Evolutionary conservation across 1,139 yeast species (phyloP).

Genomic region (Geotrichum phurueaensis): DNA sequence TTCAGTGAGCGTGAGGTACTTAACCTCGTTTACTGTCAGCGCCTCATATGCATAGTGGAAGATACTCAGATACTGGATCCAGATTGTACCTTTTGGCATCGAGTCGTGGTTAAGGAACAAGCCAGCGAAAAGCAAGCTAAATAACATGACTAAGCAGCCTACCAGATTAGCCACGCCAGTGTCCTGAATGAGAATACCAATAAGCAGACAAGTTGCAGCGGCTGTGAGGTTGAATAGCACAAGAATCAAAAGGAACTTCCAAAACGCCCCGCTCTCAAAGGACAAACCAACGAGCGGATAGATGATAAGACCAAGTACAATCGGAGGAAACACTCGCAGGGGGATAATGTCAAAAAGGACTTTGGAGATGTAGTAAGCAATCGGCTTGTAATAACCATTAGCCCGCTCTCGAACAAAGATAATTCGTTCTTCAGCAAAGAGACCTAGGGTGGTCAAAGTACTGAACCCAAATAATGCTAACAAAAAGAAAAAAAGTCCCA

Average conservation of each 20-base stretch:
- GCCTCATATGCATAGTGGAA: conserved; percentile 97
- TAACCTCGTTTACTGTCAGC: conserved; percentile 87
- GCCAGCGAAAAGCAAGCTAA: conserved; percentile 88
- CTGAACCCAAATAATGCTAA: conserved; percentile 91
- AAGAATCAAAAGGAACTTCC: conserved; percentile 61
- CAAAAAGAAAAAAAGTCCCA: conserved; percentile 86
- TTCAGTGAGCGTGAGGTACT: conserved; percentile 74
- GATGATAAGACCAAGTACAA: conserved; percentile 72
- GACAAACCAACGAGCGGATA: conserved; percentile 89
- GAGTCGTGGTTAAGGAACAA: conserved; percentile 78
- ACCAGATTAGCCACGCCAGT: conserved; percentile 91
- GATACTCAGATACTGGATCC: conserved; percentile 79
- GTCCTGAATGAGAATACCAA: conserved; percentile 80
- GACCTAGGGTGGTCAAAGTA: conserved; percentile 81
- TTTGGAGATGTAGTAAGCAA: conserved; percentile 78
- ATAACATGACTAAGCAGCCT: conserved; percentile 75
- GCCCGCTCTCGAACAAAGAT: conserved; percentile 90
- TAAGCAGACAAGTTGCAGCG: conserved; percentile 74
- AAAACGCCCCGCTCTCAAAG: conserved; percentile 70
- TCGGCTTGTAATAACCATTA: conserved; percentile 84
- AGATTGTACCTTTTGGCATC: conserved; percentile 62
- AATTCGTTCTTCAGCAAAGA: conserved; percentile 81
- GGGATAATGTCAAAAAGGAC: conserved; percentile 87
- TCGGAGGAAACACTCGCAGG: conserved; percentile 81
- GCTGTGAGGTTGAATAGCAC: conserved; percentile 82